Conservation (phyloP, 2,329 filamentous ascomycete genomes). For the Talaromyces islandicus region DNA sequence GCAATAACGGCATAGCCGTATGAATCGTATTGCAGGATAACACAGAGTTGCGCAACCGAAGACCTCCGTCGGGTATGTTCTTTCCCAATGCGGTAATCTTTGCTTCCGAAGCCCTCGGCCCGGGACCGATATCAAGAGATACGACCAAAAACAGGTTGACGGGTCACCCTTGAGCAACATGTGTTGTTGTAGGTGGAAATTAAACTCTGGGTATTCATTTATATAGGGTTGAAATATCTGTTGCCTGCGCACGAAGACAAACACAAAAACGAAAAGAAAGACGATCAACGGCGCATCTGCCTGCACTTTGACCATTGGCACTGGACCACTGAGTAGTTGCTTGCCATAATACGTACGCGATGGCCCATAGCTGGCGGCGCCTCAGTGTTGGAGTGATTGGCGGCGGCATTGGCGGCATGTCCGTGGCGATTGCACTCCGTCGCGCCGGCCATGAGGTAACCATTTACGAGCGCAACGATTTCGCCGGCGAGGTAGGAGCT, state of each 20-base stretch:
- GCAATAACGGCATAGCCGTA: too few species aligned
- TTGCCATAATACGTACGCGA: not conserved
- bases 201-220: not conserved
- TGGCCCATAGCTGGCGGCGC: conserved; percentile 32
- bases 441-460: conserved; percentile 52
- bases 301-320: not conserved
- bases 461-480: conserved; percentile 62
- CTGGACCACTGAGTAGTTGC: not conserved
- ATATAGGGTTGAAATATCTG: not conserved
- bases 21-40: not conserved
- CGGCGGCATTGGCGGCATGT: conserved; percentile 51
- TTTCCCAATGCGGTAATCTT: not conserved
- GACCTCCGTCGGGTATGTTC: not conserved
- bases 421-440: conserved; percentile 46
- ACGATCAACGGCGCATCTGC: not conserved
- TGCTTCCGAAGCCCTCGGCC: not conserved
- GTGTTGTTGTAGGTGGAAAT: not conserved
- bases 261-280: not conserved
- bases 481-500: conserved; percentile 61
- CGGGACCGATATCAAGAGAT: not conserved
- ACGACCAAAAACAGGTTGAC: not conserved
- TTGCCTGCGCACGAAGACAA: not conserved
- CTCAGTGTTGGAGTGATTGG: conserved; percentile 45
- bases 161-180: not conserved
- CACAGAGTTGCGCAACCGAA: not conserved